phyloP scores from a whole-genome alignment of 2,329 filamentous ascomycete genomes.

The Ophiosphaerella narmari region DNA sequence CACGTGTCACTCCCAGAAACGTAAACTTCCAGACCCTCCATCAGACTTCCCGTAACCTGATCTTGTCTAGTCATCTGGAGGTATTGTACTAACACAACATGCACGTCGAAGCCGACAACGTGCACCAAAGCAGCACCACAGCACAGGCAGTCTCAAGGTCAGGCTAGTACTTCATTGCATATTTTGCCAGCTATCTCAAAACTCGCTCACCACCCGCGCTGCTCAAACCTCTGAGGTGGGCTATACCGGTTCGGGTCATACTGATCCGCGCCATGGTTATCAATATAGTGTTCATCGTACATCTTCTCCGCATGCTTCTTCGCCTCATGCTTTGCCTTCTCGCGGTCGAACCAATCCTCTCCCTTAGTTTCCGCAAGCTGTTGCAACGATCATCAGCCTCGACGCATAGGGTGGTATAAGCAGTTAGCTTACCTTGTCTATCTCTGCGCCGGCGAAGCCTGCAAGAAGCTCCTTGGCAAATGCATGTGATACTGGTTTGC shows the following conservation, averaged over 20 bases:
- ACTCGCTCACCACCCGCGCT: constrained; percentile 31
- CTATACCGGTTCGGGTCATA: constrained; percentile 53
- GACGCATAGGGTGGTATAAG: neutral
- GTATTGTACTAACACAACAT: too few relatives aligned
- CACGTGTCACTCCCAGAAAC: neutral
- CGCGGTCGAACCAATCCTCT: constrained; percentile 54
- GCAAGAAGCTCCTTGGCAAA: constrained; percentile 80
- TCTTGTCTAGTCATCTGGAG: too few relatives aligned
- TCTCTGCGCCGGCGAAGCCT: constrained; percentile 73
- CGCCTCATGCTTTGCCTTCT: constrained; percentile 54
- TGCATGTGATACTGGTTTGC: constrained; percentile 71
- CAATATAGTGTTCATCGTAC: constrained; percentile 56
- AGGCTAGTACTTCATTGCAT: too few relatives aligned
- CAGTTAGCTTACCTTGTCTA: constrained; percentile 40
- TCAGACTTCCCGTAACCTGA: too few relatives aligned
- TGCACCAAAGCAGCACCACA: too few relatives aligned
- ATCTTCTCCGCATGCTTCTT: constrained; percentile 50
- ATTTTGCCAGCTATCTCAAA: neutral
- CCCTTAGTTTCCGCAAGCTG: constrained; percentile 62
- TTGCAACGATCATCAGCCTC: neutral
- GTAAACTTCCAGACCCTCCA: neutral
- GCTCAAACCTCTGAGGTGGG: constrained; percentile 38
- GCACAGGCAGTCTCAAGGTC: too few relatives aligned
- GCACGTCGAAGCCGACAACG: too few relatives aligned
- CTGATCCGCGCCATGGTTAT: constrained; percentile 47